These are phyloP conservation scores for Isatis lusitanica DNA, from an alignment of 441 rosid genomes.

Conservation along the genomic window DNA sequence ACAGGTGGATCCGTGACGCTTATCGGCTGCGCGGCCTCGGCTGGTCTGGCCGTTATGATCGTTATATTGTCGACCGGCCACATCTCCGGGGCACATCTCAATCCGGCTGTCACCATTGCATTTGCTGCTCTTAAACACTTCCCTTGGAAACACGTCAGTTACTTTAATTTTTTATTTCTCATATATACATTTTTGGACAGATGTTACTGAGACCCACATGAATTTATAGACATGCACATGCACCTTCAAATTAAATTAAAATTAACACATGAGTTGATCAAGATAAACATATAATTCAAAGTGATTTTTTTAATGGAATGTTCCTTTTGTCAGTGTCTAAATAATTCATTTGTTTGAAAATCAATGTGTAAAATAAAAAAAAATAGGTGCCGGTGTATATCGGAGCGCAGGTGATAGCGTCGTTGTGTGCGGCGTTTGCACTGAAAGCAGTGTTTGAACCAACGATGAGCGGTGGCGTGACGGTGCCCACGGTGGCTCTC, in stretches of 20 bases:
- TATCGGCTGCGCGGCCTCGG: constrained; percentile 69
- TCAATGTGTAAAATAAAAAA: neutral
- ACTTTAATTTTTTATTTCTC: neutral
- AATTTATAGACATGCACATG: constrained; percentile 28
- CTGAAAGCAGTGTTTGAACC: constrained; percentile 69
- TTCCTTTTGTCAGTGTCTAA: neutral
- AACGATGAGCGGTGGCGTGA: constrained; percentile 77
- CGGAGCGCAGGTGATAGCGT: constrained; percentile 73
- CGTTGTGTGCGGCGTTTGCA: constrained; percentile 72
- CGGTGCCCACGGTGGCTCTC: constrained; percentile 53
- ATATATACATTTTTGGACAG: neutral
- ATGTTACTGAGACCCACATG: constrained; percentile 1
- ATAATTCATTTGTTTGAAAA: neutral
- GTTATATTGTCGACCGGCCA: constrained; percentile 82
- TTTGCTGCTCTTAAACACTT: constrained; percentile 83
- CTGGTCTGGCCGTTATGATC: constrained; percentile 81
- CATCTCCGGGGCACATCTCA: constrained; percentile 94
- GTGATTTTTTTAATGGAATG: neutral
- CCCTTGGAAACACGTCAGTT: constrained; percentile 79
- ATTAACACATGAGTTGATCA: neutral
- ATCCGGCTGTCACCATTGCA: constrained; percentile 77
- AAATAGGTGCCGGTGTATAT: constrained; percentile 72
- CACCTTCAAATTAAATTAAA: neutral
- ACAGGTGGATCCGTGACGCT: constrained; percentile 75
- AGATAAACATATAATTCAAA: neutral